These are phyloP conservation scores for Colletotrichum filicis DNA, from an alignment of 2,329 filamentous ascomycete genomes.

Conservation along the genomic window DNA sequence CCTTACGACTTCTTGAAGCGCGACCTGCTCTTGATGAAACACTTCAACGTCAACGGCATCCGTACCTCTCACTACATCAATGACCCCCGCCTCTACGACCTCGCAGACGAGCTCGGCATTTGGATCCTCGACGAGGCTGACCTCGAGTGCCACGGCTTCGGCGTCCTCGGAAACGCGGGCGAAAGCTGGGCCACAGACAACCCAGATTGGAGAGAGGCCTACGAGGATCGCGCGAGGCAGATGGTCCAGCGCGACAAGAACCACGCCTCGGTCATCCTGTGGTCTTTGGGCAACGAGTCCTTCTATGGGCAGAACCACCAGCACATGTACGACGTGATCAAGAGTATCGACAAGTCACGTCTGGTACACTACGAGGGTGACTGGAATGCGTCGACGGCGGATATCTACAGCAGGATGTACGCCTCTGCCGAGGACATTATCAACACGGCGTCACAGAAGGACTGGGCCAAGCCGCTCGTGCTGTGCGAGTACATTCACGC, in stretches of 20 bases:
- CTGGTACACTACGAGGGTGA: constrained; percentile 76
- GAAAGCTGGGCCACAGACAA: constrained; percentile 69
- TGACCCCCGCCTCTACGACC: constrained; percentile 68
- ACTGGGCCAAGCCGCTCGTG: constrained; percentile 67
- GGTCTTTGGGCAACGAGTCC: constrained; percentile 78
- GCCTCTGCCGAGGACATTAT: constrained; percentile 59
- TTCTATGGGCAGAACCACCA: constrained; percentile 76
- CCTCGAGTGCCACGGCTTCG: constrained; percentile 65
- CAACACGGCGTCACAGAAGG: constrained; percentile 50
- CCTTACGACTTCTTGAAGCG: constrained; percentile 68
- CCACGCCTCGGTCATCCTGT: constrained; percentile 74
- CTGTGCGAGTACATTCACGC: constrained; percentile 68
- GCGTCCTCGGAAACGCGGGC: constrained; percentile 50
- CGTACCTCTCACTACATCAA: constrained; percentile 76
- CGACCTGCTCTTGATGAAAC: constrained; percentile 75
- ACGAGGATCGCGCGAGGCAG: constrained; percentile 73
- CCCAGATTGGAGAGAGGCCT: constrained; percentile 70
- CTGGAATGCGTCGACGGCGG: constrained; percentile 64
- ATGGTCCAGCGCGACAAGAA: constrained; percentile 70
- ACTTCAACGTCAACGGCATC: constrained; percentile 76
- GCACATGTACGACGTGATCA: constrained; percentile 75
- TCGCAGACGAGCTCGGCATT: constrained; percentile 72
- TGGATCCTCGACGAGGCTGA: constrained; percentile 71
- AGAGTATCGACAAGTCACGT: constrained; percentile 64
- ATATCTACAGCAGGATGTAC: constrained; percentile 77